Conservation (phyloP, 75 land plant species). For the Selaginella tamariscina region DNA sequence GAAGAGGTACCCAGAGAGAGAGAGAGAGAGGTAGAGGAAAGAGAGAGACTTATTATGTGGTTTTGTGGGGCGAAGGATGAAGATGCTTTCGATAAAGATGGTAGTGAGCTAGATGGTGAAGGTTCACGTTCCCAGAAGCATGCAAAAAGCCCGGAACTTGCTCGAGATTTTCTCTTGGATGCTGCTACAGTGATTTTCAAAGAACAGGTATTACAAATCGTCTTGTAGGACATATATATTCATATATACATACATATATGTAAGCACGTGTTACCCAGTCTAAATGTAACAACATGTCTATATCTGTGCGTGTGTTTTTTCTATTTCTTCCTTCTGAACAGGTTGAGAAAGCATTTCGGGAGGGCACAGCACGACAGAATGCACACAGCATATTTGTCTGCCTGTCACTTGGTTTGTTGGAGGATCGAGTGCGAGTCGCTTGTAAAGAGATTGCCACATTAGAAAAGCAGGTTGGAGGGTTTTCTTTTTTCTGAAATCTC, state of each 20-base stretch:
- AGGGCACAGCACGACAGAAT: slow-evolving; percentile 98
- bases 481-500: background rate
- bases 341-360: slow-evolving; percentile 99
- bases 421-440: slow-evolving; percentile 95
- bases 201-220: slow-evolving; percentile 94
- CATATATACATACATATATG: too few species aligned
- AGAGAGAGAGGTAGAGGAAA: background rate
- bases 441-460: slow-evolving; percentile 93
- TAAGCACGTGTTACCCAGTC: too few species aligned
- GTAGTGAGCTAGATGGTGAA: slow-evolving; percentile 82
- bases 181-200: slow-evolving; percentile 97
- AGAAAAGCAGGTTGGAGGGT: slow-evolving; percentile 74
- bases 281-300: too few species aligned
- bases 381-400: slow-evolving; percentile 96
- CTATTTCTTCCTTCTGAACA: slow-evolving; percentile 29
- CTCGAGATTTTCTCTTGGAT: slow-evolving; percentile 92
- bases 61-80: slow-evolving; percentile 92
- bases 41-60: slow-evolving; percentile 7
- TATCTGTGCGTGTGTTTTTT: too few species aligned
- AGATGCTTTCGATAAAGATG: slow-evolving; percentile 84
- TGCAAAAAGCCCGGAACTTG: slow-evolving; percentile 99
- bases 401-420: slow-evolving; percentile 72
- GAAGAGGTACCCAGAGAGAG: slow-evolving; percentile 53
- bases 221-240: too few species aligned
- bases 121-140: slow-evolving; percentile 93